Evolutionary conservation across 2,329 filamentous ascomycete genomes (phyloP).

Genomic region (Xylaria sp.): DNA sequence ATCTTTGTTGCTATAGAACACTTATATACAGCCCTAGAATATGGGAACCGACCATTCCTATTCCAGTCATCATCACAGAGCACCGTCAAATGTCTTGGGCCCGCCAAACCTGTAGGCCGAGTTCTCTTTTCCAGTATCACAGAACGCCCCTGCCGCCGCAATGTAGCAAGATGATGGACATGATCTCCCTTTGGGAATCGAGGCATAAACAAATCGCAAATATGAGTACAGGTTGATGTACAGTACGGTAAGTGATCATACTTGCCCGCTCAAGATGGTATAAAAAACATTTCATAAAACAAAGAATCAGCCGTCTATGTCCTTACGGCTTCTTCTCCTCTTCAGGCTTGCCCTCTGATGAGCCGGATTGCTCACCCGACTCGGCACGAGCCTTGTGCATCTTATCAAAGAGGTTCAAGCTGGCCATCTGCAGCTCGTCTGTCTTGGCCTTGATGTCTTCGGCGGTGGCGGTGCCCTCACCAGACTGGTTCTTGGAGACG

Average conservation of each 20-base stretch:
- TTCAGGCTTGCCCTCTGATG: conserved; percentile 53
- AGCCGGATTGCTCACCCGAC: conserved; percentile 59
- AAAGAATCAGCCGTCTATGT: conserved; percentile 12
- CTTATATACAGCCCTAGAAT: conserved; percentile 51
- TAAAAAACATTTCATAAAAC: conserved; percentile 30
- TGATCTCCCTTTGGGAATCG: conserved; percentile 32
- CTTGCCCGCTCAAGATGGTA: conserved; percentile 42
- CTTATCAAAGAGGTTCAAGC: conserved; percentile 98
- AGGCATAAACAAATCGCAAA: conserved; percentile 42
- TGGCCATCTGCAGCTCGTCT: conserved; percentile 94
- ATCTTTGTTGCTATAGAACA: conserved; percentile 43
- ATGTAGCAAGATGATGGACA: conserved; percentile 45
- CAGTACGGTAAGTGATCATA: conserved; percentile 47
- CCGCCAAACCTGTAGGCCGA: conserved; percentile 36
- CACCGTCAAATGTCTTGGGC: conserved; percentile 35
- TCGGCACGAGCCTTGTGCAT: conserved; percentile 95
- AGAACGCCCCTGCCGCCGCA: conserved; percentile 43
- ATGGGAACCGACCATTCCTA: conserved; percentile 48
- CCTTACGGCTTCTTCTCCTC: conserved; percentile 70
- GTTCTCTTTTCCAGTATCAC: conserved; percentile 43
- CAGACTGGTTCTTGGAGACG: conserved; percentile 91
- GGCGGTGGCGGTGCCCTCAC: conserved; percentile 83
- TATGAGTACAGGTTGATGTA: conserved; percentile 59
- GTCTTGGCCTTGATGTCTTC: conserved; percentile 98
- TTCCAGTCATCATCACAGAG: conserved; percentile 53